A percentile compares a stretch with the other conserved stretches of the same genome.
phyloP scores from a whole-genome alignment of 2,329 filamentous ascomycete species.

The Claviceps maximensis region DNA sequence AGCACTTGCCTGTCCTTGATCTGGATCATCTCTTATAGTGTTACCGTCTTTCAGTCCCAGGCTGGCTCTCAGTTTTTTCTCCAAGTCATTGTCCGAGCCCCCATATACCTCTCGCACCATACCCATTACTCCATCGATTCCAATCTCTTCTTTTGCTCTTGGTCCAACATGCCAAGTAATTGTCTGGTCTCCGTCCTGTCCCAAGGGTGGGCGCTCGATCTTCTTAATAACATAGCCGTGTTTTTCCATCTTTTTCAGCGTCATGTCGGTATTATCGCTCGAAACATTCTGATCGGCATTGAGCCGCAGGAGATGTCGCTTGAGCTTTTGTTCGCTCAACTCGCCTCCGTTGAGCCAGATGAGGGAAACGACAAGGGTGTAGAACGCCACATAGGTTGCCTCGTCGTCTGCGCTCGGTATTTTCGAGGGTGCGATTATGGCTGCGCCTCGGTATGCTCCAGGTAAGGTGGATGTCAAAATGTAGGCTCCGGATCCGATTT shows the following conservation, averaged over 20 bases:
- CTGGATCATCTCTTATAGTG: slow-evolving; percentile 14
- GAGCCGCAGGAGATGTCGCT: slow-evolving; percentile 58
- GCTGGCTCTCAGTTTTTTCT: slow-evolving; percentile 47
- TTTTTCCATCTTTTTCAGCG: slow-evolving; percentile 60
- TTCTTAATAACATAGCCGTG: slow-evolving; percentile 74
- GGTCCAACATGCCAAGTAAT: slow-evolving; percentile 77
- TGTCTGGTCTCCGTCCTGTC: slow-evolving; percentile 54
- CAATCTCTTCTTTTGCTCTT: slow-evolving; percentile 74
- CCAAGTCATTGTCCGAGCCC: slow-evolving; percentile 37
- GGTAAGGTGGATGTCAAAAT: slow-evolving; percentile 66
- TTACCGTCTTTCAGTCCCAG: slow-evolving; percentile 34
- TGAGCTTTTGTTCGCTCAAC: slow-evolving; percentile 66
- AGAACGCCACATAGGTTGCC: slow-evolving; percentile 68
- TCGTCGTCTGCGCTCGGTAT: slow-evolving; percentile 55
- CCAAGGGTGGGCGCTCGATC: slow-evolving; percentile 44
- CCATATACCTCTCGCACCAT: slow-evolving; percentile 52
- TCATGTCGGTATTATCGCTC: slow-evolving; percentile 59
- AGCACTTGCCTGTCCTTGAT: slow-evolving; percentile 6
- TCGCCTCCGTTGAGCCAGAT: slow-evolving; percentile 62
- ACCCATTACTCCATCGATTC: slow-evolving; percentile 58
- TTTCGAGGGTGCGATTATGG: slow-evolving; percentile 55
- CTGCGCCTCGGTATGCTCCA: slow-evolving; percentile 46
- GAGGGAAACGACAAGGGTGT: slow-evolving; percentile 64
- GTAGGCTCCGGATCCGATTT: slow-evolving; percentile 54
- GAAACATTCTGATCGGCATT: slow-evolving; percentile 66